These are phyloP conservation scores for Arabis alpina DNA, from an alignment of 345 rosid genomes.

Conservation along the genomic window DNA sequence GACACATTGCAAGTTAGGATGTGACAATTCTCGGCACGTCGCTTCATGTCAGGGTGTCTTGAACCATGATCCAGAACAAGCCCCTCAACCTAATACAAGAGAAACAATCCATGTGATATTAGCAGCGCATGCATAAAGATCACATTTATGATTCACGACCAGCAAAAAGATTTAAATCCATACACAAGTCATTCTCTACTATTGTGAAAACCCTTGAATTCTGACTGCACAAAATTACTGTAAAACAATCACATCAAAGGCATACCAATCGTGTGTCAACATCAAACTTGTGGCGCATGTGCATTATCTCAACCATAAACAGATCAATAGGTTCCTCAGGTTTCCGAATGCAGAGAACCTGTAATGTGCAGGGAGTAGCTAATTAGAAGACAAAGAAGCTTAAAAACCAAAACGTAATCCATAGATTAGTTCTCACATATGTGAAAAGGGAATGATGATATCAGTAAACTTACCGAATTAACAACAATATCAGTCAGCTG, in stretches of 20 bases:
- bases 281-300: constrained; percentile 98
- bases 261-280: constrained; percentile 91
- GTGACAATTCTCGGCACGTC: constrained; percentile 91
- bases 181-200: constrained; percentile 1
- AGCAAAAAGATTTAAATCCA: not conserved
- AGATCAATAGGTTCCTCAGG: constrained; percentile 91
- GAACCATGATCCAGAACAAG: constrained; percentile 99
- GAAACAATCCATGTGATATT: constrained; percentile 10
- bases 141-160: not conserved
- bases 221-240: too few relatives aligned
- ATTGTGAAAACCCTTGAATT: not conserved
- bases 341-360: constrained; percentile 91
- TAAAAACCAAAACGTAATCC: constrained; percentile 15
- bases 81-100: constrained; percentile 77
- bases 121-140: not conserved
- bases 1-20: constrained; percentile 96
- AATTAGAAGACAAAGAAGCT: constrained; percentile 2
- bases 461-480: constrained; percentile 62
- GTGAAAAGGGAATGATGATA: not conserved
- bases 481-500: constrained; percentile 89
- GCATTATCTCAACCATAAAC: constrained; percentile 99
- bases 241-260: not conserved
- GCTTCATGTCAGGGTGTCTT: constrained; percentile 99
- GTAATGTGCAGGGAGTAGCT: constrained; percentile 34
- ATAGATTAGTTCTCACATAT: not conserved